These are phyloP conservation scores for Amborella trichopoda DNA, from an alignment of 164 flowering plant genomes.

Conservation along the genomic window DNA sequence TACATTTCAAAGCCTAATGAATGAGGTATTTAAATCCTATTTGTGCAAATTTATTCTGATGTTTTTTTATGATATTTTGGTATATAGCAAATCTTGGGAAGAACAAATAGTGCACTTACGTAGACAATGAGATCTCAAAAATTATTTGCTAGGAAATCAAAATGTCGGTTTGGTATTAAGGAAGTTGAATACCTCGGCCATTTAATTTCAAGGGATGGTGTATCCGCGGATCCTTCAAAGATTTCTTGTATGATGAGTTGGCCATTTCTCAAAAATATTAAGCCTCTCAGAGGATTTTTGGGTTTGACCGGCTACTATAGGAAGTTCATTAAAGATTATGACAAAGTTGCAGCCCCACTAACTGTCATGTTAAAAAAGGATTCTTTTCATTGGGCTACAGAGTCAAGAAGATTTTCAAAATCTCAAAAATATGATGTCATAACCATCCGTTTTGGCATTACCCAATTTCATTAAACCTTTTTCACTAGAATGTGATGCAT, in stretches of 20 bases:
- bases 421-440: neutral
- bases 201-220: neutral
- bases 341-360: neutral
- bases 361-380: neutral
- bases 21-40: no score
- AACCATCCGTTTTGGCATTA: neutral
- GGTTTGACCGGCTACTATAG: neutral
- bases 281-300: neutral
- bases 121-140: no score
- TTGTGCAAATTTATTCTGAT: no score
- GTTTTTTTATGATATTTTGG: neutral
- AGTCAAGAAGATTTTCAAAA: neutral
- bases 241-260: neutral
- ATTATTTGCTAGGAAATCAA: neutral
- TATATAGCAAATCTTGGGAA: neutral
- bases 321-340: neutral
- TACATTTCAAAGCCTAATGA: no score
- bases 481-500: neutral
- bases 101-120: neutral
- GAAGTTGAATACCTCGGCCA: neutral
- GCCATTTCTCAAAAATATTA: neutral
- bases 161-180: neutral
- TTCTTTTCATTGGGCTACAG: neutral
- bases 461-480: neutral
- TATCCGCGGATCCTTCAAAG: neutral